A percentile compares a stretch with the other conserved stretches of the same genome.
Conservation (phyloP, 2,329 filamentous ascomycete genomes). For the Nemania sp. region DNA sequence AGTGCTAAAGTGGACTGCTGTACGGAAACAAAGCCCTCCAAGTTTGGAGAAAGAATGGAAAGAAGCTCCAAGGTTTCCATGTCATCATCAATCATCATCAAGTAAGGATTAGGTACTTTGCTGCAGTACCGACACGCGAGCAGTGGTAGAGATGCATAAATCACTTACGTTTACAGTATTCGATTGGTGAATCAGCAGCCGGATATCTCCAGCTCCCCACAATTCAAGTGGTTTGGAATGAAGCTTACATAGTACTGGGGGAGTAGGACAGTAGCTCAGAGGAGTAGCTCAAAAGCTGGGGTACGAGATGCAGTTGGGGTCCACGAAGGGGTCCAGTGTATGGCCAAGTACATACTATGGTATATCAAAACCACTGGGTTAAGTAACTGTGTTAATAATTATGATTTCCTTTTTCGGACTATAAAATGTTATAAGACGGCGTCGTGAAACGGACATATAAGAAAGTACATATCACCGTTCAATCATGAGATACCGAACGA, state of each 20-base stretch:
- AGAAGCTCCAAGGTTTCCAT: neutral
- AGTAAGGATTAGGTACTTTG: slow-evolving; percentile 3
- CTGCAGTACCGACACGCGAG: neutral
- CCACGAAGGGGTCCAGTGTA: too few relatives aligned
- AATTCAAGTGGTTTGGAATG: slow-evolving; percentile 18
- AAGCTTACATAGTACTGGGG: slow-evolving; percentile 11
- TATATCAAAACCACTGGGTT: too few relatives aligned
- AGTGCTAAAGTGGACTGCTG: too few relatives aligned
- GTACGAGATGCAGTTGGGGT: too few relatives aligned
- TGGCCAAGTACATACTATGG: too few relatives aligned
- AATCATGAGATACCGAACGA: neutral
- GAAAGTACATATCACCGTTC: neutral
- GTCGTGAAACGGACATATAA: too few relatives aligned
- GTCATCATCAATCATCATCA: slow-evolving; percentile 10
- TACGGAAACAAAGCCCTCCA: slow-evolving; percentile 10
- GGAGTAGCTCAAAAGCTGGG: too few relatives aligned
- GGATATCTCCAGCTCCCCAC: slow-evolving; percentile 23
- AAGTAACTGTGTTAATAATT: too few relatives aligned
- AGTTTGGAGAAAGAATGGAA: slow-evolving; percentile 9
- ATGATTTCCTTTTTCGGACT: too few relatives aligned
- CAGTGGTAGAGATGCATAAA: slow-evolving; percentile 11
- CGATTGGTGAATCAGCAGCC: slow-evolving; percentile 14
- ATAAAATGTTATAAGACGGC: too few relatives aligned
- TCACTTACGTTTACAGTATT: slow-evolving; percentile 5
- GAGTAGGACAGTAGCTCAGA: slow-evolving; percentile 5